Conservation (phyloP, 1,139 yeast genomes). For the Chernovozyma sophiae-reginae region DNA sequence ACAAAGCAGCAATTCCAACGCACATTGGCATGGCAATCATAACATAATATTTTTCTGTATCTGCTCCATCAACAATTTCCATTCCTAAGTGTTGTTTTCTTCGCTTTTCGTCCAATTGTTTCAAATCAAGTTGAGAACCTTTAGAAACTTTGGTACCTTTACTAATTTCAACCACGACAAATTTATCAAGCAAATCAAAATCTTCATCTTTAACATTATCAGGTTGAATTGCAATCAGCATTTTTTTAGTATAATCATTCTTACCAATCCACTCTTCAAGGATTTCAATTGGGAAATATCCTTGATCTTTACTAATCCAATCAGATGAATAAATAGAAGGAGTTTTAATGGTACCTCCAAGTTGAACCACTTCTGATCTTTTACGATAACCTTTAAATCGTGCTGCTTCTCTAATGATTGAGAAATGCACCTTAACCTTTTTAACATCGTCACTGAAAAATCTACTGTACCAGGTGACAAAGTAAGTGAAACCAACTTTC, state of each 20-base stretch:
- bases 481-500: slow-evolving; percentile 60
- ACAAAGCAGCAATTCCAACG: slow-evolving; percentile 55
- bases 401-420: slow-evolving; percentile 54
- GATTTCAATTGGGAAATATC: slow-evolving; percentile 59
- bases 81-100: slow-evolving; percentile 34
- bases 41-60: slow-evolving; percentile 64
- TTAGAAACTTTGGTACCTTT: slow-evolving; percentile 59
- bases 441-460: slow-evolving; percentile 50
- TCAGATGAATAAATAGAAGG: slow-evolving; percentile 62
- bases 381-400: slow-evolving; percentile 51
- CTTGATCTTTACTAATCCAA: slow-evolving; percentile 65
- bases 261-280: slow-evolving; percentile 55
- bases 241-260: slow-evolving; percentile 44
- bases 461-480: slow-evolving; percentile 75
- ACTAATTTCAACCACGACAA: slow-evolving; percentile 53
- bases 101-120: slow-evolving; percentile 34
- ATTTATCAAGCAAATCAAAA: slow-evolving; percentile 48
- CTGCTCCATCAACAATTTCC: slow-evolving; percentile 50
- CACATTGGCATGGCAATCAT: slow-evolving; percentile 69
- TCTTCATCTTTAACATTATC: slow-evolving; percentile 62
- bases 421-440: slow-evolving; percentile 64
- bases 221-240: slow-evolving; percentile 67
- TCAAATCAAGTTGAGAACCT: slow-evolving; percentile 52
- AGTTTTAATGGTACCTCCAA: slow-evolving; percentile 36
- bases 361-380: slow-evolving; percentile 34